Percentiles rank a stretch among this genome's conserved stretches.
phyloP scores from a whole-genome alignment of 2,329 filamentous ascomycete genomes.

The Onygenales sp. region DNA sequence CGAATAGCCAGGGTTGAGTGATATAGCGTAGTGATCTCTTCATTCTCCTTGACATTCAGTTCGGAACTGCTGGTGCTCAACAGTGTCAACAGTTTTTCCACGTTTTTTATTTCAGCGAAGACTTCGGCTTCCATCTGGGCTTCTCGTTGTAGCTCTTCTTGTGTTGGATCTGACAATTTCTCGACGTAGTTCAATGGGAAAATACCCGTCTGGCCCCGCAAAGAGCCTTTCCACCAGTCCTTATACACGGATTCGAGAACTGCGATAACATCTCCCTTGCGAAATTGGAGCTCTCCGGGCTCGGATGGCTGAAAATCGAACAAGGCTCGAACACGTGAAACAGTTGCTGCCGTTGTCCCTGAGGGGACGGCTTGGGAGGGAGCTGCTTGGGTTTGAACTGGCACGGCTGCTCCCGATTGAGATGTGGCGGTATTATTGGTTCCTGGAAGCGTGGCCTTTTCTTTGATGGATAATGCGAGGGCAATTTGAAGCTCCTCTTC shows the following conservation, averaged over 20 bases:
- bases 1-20: conserved; percentile 90
- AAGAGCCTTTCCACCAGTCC: conserved; percentile 97
- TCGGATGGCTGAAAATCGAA: conserved; percentile 95
- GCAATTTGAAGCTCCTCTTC: conserved; percentile 97
- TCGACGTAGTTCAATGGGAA: conserved; percentile 99
- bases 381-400: conserved; percentile 16
- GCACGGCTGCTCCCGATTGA: conserved; percentile 27
- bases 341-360: conserved; percentile 90
- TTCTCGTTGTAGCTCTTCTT: conserved; percentile 87
- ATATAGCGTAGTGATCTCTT: conserved; percentile 86
- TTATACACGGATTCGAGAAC: conserved; percentile 97
- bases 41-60: conserved; percentile 80
- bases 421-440: conserved; percentile 29
- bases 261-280: conserved; percentile 93
- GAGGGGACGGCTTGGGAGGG: conserved; percentile 45
- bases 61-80: conserved; percentile 78
- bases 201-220: conserved; percentile 91
- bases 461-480: conserved; percentile 81
- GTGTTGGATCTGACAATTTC: conserved; percentile 88
- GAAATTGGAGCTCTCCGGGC: conserved; percentile 87
- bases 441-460: conserved; percentile 48
- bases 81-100: conserved; percentile 74
- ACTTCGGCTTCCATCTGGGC: conserved; percentile 87
- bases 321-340: conserved; percentile 84
- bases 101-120: conserved; percentile 67